phyloP scores from a whole-genome alignment of 148 eudicot species.

The Rhododendron griersonianum region DNA sequence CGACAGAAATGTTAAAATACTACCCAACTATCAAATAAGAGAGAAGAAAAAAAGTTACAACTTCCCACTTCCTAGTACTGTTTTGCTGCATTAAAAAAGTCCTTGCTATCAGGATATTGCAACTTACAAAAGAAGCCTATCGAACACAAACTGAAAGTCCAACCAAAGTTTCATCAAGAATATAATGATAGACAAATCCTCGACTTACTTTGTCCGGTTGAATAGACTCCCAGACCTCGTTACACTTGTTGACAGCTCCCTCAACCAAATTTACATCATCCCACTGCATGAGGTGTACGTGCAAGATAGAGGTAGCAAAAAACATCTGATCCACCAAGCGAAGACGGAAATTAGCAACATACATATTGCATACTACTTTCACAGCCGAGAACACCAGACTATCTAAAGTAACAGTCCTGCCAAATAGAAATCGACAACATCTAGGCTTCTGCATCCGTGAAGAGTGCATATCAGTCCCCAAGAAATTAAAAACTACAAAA shows the following conservation, averaged over 20 bases:
- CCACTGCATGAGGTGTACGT: slow-evolving; percentile 93
- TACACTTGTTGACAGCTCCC: slow-evolving; percentile 66
- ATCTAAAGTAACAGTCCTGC: not conserved
- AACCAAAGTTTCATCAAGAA: not conserved
- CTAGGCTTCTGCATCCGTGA: not conserved
- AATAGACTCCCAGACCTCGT: slow-evolving; percentile 74
- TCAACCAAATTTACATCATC: slow-evolving; percentile 64
- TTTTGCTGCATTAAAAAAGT: not conserved
- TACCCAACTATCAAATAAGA: not conserved
- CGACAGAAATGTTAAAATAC: not conserved
- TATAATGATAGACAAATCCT: not conserved
- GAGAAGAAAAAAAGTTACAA: not conserved
- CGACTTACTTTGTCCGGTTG: slow-evolving; percentile 61
- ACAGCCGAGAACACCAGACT: slow-evolving; percentile 8
- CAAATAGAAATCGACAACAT: slow-evolving; percentile 4
- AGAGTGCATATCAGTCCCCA: not conserved
- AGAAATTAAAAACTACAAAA: not conserved
- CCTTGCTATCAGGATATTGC: not conserved
- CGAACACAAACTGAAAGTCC: not conserved
- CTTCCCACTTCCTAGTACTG: not conserved
- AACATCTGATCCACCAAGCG: slow-evolving; percentile 63
- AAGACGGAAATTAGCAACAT: slow-evolving; percentile 13
- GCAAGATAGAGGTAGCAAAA: slow-evolving; percentile 86
- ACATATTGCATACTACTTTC: slow-evolving; percentile 1
- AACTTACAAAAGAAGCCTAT: not conserved